Evolutionary conservation across 2,329 filamentous ascomycete species (phyloP), one percentile per base, ranked within the genome.

Genomic region (Cladosporium cucumerinum): DNA sequence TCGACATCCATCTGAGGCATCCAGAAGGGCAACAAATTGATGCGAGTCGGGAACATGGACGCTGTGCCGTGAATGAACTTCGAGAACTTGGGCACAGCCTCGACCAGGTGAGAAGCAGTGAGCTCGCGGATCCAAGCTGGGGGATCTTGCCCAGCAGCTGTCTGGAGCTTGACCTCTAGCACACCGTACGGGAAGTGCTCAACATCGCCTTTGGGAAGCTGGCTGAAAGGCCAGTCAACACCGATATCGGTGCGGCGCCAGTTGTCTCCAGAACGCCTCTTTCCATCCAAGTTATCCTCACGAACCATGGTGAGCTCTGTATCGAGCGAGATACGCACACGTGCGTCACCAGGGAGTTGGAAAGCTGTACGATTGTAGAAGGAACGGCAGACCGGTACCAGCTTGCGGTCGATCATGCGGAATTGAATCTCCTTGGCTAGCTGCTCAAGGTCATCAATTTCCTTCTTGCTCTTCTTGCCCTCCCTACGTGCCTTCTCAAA

Each of bases 341-440:
- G 89, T 7, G 94, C 94, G 78, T 99, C 95, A 28, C 94, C 95
- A 0, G 95, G 95, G 36, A 99, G 86, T 82, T 99, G 95, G 79
- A 99, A 99, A 18, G 95, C 95, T 5, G 94, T 98, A 60, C 95
- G 91, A 81, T 99, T 96, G 80, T 99, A 99, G 81, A 99, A 99
- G 0, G 93, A 96, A 68, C 95, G 87, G 70, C 92, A 96, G 54
- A 97, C 93, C 0, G 95, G 95, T 69, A 88, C 86, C 71, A 98
- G 91, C 18, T 90, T 89, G 72, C 94, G 89, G 72, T 92, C 92
- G 66, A 99, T 84, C 30, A 96, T 87, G 0, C 93, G 93, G 78
- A 97, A 99, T 76, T 99, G 95, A 58, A 98, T 87, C 80, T 99
- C 95, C 59, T 89, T 86, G 2, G 95, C 94, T 57, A 99, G 83